phyloP scores from a whole-genome alignment of 148 eudicot genomes.

The Chenopodium formosanum region DNA sequence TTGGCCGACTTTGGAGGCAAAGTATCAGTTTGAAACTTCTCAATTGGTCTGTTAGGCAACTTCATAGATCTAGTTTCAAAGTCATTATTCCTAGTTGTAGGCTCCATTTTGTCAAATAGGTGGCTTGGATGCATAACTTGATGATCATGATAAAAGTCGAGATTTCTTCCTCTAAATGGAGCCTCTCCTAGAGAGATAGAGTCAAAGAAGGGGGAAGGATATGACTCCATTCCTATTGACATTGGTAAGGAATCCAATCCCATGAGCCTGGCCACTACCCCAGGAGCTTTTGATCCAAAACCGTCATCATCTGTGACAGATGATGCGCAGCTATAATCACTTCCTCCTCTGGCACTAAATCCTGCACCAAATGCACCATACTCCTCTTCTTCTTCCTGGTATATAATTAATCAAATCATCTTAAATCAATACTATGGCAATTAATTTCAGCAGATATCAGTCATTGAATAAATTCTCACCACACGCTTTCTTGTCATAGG shows the following conservation, averaged over 20 bases:
- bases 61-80: slow-evolving; percentile 46
- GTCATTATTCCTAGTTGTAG: slow-evolving; percentile 30
- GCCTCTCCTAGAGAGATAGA: slow-evolving; percentile 57
- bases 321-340: slow-evolving; percentile 85
- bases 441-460: background rate
- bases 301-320: slow-evolving; percentile 83
- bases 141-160: slow-evolving; percentile 45
- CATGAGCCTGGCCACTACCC: slow-evolving; percentile 95
- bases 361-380: slow-evolving; percentile 34
- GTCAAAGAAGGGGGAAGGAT: slow-evolving; percentile 59
- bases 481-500: slow-evolving; percentile 53
- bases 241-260: slow-evolving; percentile 85
- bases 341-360: slow-evolving; percentile 58
- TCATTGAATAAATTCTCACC: slow-evolving; percentile 37
- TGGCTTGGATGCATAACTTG: slow-evolving; percentile 37
- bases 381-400: slow-evolving; percentile 70
- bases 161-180: slow-evolving; percentile 43
- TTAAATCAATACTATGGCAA: no score
- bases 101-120: slow-evolving; percentile 37
- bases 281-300: slow-evolving; percentile 59
- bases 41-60: slow-evolving; percentile 50
- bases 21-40: slow-evolving; percentile 80
- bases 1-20: slow-evolving; percentile 88
- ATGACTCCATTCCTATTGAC: slow-evolving; percentile 49
- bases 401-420: background rate